Base-by-base conservation (phyloP, 441 rosid species). In the Erysimum pusillum region DNA sequence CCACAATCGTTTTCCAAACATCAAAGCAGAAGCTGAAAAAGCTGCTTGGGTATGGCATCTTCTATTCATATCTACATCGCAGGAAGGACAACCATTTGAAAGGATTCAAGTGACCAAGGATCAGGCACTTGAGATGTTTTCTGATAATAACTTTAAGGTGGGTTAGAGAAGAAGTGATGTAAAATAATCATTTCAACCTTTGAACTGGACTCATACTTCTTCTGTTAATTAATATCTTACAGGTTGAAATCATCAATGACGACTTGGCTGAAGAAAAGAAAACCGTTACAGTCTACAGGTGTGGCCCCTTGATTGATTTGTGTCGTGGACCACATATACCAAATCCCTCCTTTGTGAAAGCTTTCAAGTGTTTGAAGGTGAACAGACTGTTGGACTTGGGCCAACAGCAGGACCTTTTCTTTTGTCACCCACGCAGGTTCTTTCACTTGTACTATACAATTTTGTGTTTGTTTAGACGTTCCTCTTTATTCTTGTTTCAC, bases 251-350 rank as follows among this genome's bases (percentile, higher is more conserved):
- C 83, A 96, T 96, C 81, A 88, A 80, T 4, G 97, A 85, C 48
- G 97, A 85, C 48, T 90, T 96, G 80, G 94, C 98, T 69, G 90
- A 81, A 2, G 98, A 92, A 83, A 88, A 92, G 78, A n/a, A n/a
- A n/a, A 92, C 97, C 67, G 92, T 94, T 77, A 94, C 98, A 6
- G 98, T 96, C 44, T 96, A 94, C 80, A 85, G 99, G 84, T 96
- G 98, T 66, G 99, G 99, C 18, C 97, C 98, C 49, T 79, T 94
- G 85, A 93, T 93, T 45, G 99, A 95, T 83, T 80, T 95, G 72
- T 95, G 99, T 77, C 99, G 98, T 77, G 98, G 99, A 54, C 99
- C 99, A 63, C 99, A 96, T 83, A 96, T 96, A 83, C 99, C 99
- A 35, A 92, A 88, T 73, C 94, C 99, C 61, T 92, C 99, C 25